Evolutionary conservation across 768 basidiomycete genomes (phyloP).

Genomic region (Boletus vinaceobasis): DNA sequence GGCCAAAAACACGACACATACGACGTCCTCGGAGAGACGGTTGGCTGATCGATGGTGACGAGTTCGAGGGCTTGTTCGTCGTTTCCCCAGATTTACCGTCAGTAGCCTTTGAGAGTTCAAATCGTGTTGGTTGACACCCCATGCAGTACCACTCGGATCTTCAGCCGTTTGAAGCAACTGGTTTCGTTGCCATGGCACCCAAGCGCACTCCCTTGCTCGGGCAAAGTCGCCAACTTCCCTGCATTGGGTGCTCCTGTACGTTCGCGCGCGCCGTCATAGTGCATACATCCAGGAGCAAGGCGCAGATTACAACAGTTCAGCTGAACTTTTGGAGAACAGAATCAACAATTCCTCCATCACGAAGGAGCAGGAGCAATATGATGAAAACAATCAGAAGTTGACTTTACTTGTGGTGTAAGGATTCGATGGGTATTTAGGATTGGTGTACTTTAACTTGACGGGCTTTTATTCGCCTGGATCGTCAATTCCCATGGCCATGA

Average conservation of each 20-base stretch:
- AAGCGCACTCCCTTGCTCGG: constrained; percentile 34
- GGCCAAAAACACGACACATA: constrained; percentile 49
- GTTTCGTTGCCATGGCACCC: constrained; percentile 34
- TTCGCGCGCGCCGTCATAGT: constrained; percentile 54
- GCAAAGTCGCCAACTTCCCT: constrained; percentile 39
- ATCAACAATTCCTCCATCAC: constrained; percentile 44
- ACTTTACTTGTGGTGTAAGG: neutral
- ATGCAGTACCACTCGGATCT: constrained; percentile 44
- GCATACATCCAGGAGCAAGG: constrained; percentile 36
- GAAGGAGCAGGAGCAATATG: constrained; percentile 8
- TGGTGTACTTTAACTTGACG: neutral
- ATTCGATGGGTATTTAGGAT: neutral
- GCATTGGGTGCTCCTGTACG: constrained; percentile 37
- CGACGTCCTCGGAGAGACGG: constrained; percentile 40
- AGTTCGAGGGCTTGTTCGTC: too few species aligned
- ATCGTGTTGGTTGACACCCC: constrained; percentile 13
- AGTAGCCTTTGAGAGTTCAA: neutral
- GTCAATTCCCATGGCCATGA: constrained; percentile 33
- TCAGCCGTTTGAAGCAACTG: constrained; percentile 40
- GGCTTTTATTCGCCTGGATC: constrained; percentile 1
- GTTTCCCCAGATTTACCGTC: constrained; percentile 42
- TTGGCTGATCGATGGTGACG: constrained; percentile 40
- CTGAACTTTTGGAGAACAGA: constrained; percentile 56
- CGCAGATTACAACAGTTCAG: constrained; percentile 48
- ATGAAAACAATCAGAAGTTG: neutral